phyloP scores from a whole-genome alignment of 1,284 basidiomycete genomes.

The Schizopora paradoxa region DNA sequence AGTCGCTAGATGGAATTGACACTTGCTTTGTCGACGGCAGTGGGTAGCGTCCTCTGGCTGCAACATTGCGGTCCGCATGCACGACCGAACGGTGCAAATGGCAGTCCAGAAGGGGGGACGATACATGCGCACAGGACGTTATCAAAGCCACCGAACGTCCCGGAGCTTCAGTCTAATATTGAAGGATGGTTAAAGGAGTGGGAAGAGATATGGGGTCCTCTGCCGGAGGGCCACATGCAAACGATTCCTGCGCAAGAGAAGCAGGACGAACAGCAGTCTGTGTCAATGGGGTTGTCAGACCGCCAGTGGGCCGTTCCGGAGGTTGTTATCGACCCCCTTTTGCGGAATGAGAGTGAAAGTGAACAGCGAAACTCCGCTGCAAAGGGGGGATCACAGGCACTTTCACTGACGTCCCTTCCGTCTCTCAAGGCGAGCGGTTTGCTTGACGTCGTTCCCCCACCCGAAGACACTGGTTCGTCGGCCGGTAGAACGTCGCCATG shows the following conservation, averaged over 20 bases:
- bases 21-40: neutral
- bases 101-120: neutral
- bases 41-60: constrained; percentile 16
- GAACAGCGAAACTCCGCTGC: constrained; percentile 12
- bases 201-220: constrained; percentile 18
- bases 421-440: constrained; percentile 69
- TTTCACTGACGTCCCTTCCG: constrained; percentile 36
- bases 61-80: constrained; percentile 17
- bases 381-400: constrained; percentile 14
- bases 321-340: constrained; percentile 12
- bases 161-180: constrained; percentile 10
- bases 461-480: too few species aligned
- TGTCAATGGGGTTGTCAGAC: neutral
- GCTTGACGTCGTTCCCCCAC: constrained; percentile 46
- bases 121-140: neutral
- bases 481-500: too few species aligned
- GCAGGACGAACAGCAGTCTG: neutral
- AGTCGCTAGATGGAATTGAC: constrained; percentile 3
- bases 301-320: constrained; percentile 9
- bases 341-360: constrained; percentile 1
- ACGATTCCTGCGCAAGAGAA: constrained; percentile 4
- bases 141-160: neutral
- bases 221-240: neutral
- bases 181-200: constrained; percentile 16
- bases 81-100: neutral